These are phyloP conservation scores for Combretum micranthum DNA, from an alignment of 345 rosid genomes.

Conservation along the genomic window DNA sequence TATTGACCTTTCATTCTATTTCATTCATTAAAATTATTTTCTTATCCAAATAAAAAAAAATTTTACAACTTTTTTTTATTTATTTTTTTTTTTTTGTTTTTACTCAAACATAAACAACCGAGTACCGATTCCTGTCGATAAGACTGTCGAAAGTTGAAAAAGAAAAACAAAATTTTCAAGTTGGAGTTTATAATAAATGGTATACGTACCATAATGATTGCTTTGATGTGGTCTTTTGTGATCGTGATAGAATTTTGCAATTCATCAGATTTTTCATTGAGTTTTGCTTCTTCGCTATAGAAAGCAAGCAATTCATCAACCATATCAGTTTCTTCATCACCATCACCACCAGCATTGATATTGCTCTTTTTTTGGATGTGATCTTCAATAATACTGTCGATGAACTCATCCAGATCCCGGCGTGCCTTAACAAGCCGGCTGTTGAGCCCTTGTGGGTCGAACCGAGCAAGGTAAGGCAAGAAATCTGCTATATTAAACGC, in stretches of 20 bases:
- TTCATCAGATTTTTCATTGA: conserved; percentile 38
- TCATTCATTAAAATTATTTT: too few relatives aligned
- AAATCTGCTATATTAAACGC: conserved; percentile 88
- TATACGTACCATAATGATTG: conserved; percentile 77
- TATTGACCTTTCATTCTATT: too few relatives aligned
- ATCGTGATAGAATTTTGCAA: conserved; percentile 54
- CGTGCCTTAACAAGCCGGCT: conserved; percentile 60
- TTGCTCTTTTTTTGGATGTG: conserved; percentile 45
- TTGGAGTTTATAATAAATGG: too few relatives aligned
- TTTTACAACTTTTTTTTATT: too few relatives aligned
- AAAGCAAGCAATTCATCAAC: conserved; percentile 83
- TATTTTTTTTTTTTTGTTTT: too few relatives aligned
- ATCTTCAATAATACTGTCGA: conserved; percentile 67
- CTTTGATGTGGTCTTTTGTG: conserved; percentile 77
- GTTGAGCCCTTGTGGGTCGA: conserved; percentile 67
- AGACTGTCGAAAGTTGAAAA: not conserved
- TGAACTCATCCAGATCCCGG: conserved; percentile 53
- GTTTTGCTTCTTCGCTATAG: conserved; percentile 55
- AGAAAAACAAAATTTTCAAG: not conserved
- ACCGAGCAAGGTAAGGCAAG: conserved; percentile 58
- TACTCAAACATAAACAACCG: too few relatives aligned
- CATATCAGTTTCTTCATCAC: conserved; percentile 53
- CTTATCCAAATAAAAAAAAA: too few relatives aligned
- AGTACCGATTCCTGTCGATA: not conserved
- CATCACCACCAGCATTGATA: conserved; percentile 11